Evolutionary conservation across 1,284 basidiomycete genomes (phyloP), one percentile per base, ranked within the genome.

Genomic region (Pseudozyma sp.): DNA sequence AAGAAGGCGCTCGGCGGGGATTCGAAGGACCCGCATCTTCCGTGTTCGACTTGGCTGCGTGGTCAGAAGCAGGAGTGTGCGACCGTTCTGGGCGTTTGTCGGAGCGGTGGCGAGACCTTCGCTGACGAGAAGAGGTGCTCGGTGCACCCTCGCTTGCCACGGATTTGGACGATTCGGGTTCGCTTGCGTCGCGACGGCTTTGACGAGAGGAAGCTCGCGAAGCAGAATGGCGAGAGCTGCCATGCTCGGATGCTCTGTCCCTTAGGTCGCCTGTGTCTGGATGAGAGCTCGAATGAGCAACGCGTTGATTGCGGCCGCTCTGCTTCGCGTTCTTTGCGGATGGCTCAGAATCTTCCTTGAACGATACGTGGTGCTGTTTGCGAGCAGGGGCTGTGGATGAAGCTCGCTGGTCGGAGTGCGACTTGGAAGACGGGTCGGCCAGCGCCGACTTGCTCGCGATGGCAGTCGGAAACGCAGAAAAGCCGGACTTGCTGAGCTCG

Each of bases 361-460:
- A 73, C 5, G 70, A 73, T 47, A 73, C 70, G 53, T 68, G 70
- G 35, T 73, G 65, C 45, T 68, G 70, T 34, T 69, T 69, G 45
- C 61, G 66, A 16, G 60, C 19, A 13, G 61, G 53, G 9, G 53
- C 35, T 7, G 49, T 24, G 14, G 30, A 24, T 0, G 56, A 31
- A 16, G 45, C 37, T n/a, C 58, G 55, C n/a, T 31, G 17, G 5
- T 48, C 11, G 40, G 52, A 42, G 34, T 56, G 61, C 34, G 56
- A 43, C 34, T 49, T 64, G 43, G 54, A 56, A 16, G 67, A 59
- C 17, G 67, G 37, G n/a, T 69, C 60, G 17, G 56, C 67, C 7
- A 69, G 51, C 2, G 67, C 61, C 11, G 67, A 64, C 48, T 69
- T 69, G 48, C 52, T 56, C 1, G 53, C 37, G 9, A 44, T 60